Base-by-base conservation (phyloP, 2,329 filamentous ascomycete genomes). In the Emmonsia crescens region DNA sequence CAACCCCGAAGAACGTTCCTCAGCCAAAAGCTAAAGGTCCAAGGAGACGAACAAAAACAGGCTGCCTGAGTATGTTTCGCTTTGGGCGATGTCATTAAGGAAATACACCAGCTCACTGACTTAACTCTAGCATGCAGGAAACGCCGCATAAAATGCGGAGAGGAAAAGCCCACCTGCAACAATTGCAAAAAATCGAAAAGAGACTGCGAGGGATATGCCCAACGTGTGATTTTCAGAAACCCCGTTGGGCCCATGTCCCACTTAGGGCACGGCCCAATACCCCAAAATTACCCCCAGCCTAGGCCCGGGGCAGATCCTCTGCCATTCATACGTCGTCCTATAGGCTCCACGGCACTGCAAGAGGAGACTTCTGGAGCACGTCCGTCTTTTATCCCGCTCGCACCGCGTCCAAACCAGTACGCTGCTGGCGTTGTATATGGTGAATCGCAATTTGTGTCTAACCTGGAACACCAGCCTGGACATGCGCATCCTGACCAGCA, bases 71-170 rank as follows among this genome's bases (percentile, higher is more conserved):
- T 91, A 82, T 74, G 87, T 80, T 55, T 16, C n/a, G 24, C 33
- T 52, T 44, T 16, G 38, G 33, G 29, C 48, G 10, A 36, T 31
- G 40, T 52, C 19, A 19, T 52, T 6, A 52, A 55, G 19, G n/a
- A 21, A 21, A 14, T 8, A 38, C 54, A 57, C 46, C 31, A 24
- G 31, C 60, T 65, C n/a, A 63, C 60, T 21, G 40, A 62, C 61
- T 66, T 59, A 64, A 64, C 40, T 57, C 61, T 66, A 92, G 89
- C 94, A 62, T 99, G 94, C 76, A 88, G 94, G 65, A 93, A 89
- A 76, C 87, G 94, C 60, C 89, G 94, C 65, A 97, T 99, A 76
- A 99, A 97, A 76, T 99, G 94, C 74, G 94, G 94, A 64, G 94
- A 97, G 74, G 89, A 91, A 69, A 78, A 78, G 62, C 77, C 77